These are phyloP conservation scores for Smittium culicis DNA, from an alignment of 371 early-diverging fungal genomes.

Conservation along the genomic window DNA sequence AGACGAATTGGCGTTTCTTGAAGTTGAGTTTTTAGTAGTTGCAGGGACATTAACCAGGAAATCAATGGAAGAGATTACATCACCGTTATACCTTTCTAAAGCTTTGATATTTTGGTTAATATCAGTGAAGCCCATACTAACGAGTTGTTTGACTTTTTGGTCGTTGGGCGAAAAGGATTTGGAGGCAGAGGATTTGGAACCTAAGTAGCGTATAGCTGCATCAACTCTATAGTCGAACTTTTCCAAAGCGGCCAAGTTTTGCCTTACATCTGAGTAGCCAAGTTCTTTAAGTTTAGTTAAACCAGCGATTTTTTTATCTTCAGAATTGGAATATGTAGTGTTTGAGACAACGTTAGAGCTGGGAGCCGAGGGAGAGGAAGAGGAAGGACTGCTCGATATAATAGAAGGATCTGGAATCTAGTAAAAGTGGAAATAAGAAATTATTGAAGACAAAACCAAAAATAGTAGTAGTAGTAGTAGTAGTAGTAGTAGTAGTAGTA, in stretches of 20 bases:
- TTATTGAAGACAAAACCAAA: background rate
- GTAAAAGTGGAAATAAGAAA: background rate
- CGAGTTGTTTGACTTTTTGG: conserved; percentile 35
- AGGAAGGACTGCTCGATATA: conserved; percentile 14
- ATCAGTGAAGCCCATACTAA: conserved; percentile 65
- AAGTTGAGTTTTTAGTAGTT: conserved; percentile 18
- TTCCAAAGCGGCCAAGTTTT: conserved; percentile 42
- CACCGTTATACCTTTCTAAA: conserved; percentile 53
- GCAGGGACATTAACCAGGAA: conserved; percentile 39
- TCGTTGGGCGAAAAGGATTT: conserved; percentile 15
- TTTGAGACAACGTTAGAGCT: conserved; percentile 14
- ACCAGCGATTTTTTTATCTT: conserved; percentile 23
- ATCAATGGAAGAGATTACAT: conserved; percentile 55
- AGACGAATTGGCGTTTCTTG: conserved; percentile 11
- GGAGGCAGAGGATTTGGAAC: conserved; percentile 21
- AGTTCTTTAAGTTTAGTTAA: conserved; percentile 45
- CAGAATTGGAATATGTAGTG: background rate
- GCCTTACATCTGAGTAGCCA: conserved; percentile 55
- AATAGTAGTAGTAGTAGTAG: conserved; percentile 15
- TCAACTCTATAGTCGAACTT: conserved; percentile 52
- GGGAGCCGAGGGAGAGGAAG: conserved; percentile 18
- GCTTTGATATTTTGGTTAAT: conserved; percentile 42
- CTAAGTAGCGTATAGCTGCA: conserved; percentile 47
- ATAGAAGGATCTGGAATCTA: conserved; percentile 15
- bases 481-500: conserved; percentile 18